These are phyloP conservation scores for Diplodia intermedia DNA, from an alignment of 2,329 filamentous ascomycete genomes.

Conservation along the genomic window DNA sequence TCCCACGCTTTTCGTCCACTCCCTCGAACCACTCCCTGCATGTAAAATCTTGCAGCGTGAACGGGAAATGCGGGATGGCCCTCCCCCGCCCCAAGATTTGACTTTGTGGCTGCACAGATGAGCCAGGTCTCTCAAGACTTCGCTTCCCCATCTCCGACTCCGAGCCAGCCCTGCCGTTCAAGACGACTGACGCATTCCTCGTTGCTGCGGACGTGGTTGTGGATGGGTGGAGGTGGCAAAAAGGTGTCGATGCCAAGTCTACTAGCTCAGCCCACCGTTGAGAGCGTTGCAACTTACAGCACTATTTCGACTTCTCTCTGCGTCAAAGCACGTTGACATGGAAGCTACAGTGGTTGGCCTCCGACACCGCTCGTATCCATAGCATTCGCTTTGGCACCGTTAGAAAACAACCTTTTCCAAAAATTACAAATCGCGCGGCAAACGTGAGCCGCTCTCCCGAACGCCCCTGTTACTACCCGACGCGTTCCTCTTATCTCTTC, in stretches of 20 bases:
- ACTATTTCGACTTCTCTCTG: not conserved
- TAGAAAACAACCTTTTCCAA: not conserved
- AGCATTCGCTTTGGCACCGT: not conserved
- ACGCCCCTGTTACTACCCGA: not conserved
- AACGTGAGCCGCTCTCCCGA: not conserved
- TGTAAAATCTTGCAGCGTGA: not conserved
- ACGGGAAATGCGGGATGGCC: constrained; percentile 1
- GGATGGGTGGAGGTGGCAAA: constrained; percentile 16
- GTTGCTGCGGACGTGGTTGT: not conserved
- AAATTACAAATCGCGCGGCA: not conserved
- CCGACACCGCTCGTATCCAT: not conserved
- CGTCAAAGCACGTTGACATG: not conserved
- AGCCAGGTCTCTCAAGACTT: not conserved
- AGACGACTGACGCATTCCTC: not conserved
- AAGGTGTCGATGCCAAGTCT: constrained; percentile 7
- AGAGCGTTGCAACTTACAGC: not conserved
- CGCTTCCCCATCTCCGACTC: not conserved
- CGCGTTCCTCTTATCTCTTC: not conserved
- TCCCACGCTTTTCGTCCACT: not conserved
- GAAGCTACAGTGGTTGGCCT: not conserved
- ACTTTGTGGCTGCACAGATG: not conserved
- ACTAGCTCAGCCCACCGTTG: not conserved
- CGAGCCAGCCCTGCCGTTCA: not conserved
- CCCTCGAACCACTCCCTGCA: not conserved
- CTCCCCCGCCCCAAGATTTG: not conserved